phyloP scores from a whole-genome alignment of 345 rosid species.

The Salix purpurea region DNA sequence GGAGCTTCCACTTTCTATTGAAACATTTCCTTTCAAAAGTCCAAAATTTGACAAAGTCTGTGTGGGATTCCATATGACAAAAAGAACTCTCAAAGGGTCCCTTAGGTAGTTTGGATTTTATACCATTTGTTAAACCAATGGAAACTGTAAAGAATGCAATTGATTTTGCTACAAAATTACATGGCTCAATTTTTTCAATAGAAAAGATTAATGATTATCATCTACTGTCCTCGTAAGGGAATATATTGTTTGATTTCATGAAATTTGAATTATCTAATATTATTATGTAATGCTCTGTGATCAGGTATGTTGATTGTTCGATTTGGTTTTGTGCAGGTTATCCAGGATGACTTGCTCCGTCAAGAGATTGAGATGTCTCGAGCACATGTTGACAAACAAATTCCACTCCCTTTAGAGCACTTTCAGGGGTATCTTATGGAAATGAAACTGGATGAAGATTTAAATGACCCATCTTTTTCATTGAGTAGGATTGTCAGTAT shows the following conservation, averaged over 20 bases:
- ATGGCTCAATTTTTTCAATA: background rate
- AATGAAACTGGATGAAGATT: conserved; percentile 34
- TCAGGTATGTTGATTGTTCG: background rate
- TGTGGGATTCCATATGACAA: background rate
- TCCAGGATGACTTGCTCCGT: conserved; percentile 65
- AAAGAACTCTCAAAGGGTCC: background rate
- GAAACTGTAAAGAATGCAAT: background rate
- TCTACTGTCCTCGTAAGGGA: background rate
- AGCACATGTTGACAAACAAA: conserved; percentile 47
- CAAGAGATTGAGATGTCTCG: conserved; percentile 51
- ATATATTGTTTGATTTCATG: background rate
- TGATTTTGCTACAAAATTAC: background rate
- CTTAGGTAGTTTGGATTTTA: background rate
- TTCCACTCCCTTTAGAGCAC: conserved; percentile 63
- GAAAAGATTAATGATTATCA: background rate
- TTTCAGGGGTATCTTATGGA: conserved; percentile 50
- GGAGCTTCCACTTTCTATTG: background rate
- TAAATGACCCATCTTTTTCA: conserved; percentile 34
- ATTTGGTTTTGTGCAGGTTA: conserved; percentile 44
- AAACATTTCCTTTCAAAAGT: background rate
- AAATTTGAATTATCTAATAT: background rate
- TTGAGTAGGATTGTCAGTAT: conserved; percentile 43
- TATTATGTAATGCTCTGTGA: background rate
- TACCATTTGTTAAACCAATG: background rate
- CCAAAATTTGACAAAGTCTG: background rate